Conservation (phyloP, 257 asterid genomes). For the Sherardia arvensis region DNA sequence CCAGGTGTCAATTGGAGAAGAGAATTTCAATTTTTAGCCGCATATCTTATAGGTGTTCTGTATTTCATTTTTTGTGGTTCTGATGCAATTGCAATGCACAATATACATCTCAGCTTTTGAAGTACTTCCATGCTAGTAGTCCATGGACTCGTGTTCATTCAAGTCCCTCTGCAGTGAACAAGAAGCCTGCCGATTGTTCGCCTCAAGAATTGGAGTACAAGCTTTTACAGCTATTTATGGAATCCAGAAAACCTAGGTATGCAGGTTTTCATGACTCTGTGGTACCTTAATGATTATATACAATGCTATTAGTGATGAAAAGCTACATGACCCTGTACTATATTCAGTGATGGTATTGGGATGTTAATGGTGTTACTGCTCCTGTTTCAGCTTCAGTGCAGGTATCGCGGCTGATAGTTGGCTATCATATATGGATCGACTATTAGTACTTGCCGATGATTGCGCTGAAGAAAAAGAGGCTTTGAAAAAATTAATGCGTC, state of each 20-base stretch:
- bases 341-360: background rate
- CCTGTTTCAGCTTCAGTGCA: constrained; percentile 42
- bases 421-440: constrained; percentile 61
- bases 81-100: background rate
- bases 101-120: constrained; percentile 39
- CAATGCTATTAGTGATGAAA: too few relatives aligned
- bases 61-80: background rate
- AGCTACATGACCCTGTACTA: background rate
- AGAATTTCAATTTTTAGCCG: background rate
- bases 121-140: constrained; percentile 36
- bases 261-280: background rate
- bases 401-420: constrained; percentile 65
- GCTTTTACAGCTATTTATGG: constrained; percentile 37
- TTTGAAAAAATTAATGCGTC: constrained; percentile 31
- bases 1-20: background rate
- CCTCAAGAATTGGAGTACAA: constrained; percentile 40
- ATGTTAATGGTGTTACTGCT: background rate
- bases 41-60: background rate
- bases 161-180: constrained; percentile 26
- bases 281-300: too few relatives aligned
- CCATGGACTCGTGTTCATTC: constrained; percentile 55
- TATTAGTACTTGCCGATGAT: constrained; percentile 42
- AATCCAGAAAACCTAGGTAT: constrained; percentile 54
- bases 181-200: constrained; percentile 40
- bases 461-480: constrained; percentile 26